Evolutionary conservation across 2,329 filamentous ascomycete species (phyloP).

Genomic region (Fusarium domesticum): DNA sequence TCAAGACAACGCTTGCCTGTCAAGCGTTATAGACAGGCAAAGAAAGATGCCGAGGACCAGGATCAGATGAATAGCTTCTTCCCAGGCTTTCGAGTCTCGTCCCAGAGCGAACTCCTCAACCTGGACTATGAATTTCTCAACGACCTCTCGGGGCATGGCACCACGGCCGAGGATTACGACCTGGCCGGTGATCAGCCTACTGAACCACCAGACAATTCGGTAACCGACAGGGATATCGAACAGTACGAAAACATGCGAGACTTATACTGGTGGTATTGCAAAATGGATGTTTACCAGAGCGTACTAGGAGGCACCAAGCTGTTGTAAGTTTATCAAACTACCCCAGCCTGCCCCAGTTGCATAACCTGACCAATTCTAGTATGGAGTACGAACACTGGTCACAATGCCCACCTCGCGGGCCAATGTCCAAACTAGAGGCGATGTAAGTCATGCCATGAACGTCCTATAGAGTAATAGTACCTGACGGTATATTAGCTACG

Average conservation of each 20-base stretch:
- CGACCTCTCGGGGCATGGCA: conserved; percentile 39
- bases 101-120: conserved; percentile 32
- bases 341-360: background rate
- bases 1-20: conserved; percentile 67
- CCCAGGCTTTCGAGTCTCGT: conserved; percentile 20
- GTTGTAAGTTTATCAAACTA: conserved; percentile 60
- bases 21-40: conserved; percentile 43
- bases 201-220: conserved; percentile 18
- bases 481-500: conserved; percentile 59
- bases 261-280: conserved; percentile 92
- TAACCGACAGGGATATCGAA: conserved; percentile 65
- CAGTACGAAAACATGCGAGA: conserved; percentile 80
- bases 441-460: conserved; percentile 47
- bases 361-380: conserved; percentile 43
- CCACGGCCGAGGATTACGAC: conserved; percentile 40
- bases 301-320: conserved; percentile 80
- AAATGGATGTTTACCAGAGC: conserved; percentile 91
- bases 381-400: conserved; percentile 78
- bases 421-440: conserved; percentile 72
- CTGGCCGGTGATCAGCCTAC: conserved; percentile 31
- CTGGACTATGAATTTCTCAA: conserved; percentile 43
- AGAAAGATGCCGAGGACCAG: conserved; percentile 37
- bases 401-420: conserved; percentile 82
- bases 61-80: conserved; percentile 31
- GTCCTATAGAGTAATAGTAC: background rate